These are phyloP conservation scores for Fusarium tricinctum DNA, from an alignment of 2,329 filamentous ascomycete genomes.

Conservation along the genomic window DNA sequence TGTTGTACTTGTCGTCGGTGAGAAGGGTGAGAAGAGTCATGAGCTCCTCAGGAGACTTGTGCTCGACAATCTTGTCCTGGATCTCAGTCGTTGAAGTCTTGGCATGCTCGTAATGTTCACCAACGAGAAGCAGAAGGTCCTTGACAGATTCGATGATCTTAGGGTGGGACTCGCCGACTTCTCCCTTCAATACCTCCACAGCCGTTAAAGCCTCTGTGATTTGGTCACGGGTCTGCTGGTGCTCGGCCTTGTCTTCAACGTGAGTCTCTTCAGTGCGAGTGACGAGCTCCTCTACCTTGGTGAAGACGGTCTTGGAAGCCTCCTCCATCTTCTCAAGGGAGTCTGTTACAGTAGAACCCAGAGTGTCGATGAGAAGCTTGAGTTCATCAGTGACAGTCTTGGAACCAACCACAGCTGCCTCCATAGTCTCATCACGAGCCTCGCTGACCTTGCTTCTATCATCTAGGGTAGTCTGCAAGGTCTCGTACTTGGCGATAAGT, in stretches of 20 bases:
- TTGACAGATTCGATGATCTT: constrained; percentile 89
- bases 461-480: constrained; percentile 81
- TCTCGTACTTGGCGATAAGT: constrained; percentile 89
- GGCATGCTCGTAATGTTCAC: constrained; percentile 89
- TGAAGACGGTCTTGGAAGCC: constrained; percentile 88
- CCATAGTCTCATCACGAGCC: constrained; percentile 78
- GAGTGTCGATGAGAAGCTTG: constrained; percentile 85
- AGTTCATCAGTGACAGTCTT: constrained; percentile 89
- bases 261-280: constrained; percentile 82
- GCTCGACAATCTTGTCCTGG: constrained; percentile 71
- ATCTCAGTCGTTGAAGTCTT: constrained; percentile 73
- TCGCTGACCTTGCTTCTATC: constrained; percentile 81
- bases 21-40: constrained; percentile 62
- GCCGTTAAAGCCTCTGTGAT: constrained; percentile 80
- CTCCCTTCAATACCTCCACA: constrained; percentile 81
- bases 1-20: constrained; percentile 64
- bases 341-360: constrained; percentile 84
- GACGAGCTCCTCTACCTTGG: constrained; percentile 83
- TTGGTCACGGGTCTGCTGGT: constrained; percentile 85
- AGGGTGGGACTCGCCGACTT: constrained; percentile 86
- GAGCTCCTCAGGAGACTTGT: constrained; percentile 71
- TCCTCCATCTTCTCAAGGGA: constrained; percentile 88
- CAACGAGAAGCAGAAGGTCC: constrained; percentile 85
- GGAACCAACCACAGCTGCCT: constrained; percentile 79
- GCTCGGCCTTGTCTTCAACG: constrained; percentile 80